Evolutionary conservation across 257 asterid species (phyloP), one percentile per base, ranked within the genome.

Genomic region (Salvia rosmarinus): DNA sequence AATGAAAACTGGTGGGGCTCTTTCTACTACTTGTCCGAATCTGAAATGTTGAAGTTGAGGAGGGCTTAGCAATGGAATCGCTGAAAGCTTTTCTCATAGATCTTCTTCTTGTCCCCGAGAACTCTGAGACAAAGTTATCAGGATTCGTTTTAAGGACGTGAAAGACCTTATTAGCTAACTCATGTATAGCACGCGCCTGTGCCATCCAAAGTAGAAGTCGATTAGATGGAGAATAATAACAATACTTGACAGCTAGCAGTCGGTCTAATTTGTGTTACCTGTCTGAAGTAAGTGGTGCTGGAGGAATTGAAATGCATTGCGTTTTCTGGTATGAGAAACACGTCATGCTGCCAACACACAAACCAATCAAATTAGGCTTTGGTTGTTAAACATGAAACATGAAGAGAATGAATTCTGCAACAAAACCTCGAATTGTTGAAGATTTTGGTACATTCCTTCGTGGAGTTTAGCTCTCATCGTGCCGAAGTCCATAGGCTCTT

Each of bases 401-500:
- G 50, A 13, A 44, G 50, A 44, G 6, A 37, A 37, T 4, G 23
- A 12, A 10, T 14, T n/a, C n/a, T 9, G 14, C 43, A 52, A 72
- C 8, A 77, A 65, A 55, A 92, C 98, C 96, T 94, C 89, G 62
- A 90, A 94, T 55, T 90, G 87, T 75, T 89, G 79, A 37, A 90
- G 91, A 79, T 79, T 86, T 34, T 78, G 55, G 58, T 90, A 90
- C 96, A 90, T 75, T 59, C 92, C 97, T 77, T 94, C 96, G 30
- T 94, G 96, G 79, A 94, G 90, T 73, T 94, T 94, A 60, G 96
- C 97, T 80, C 97, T 85, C 92, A 91, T 90, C n/a, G 97, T 94
- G 43, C 89, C 97, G 9, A 94, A 94, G 80, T 94, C 97, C 97
- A 94, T 94, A 5, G 97, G 96, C 75, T 89, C 88, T 77, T 86